phyloP scores from a whole-genome alignment of 2,329 filamentous ascomycete genomes.

The Pyricularia grisea region DNA sequence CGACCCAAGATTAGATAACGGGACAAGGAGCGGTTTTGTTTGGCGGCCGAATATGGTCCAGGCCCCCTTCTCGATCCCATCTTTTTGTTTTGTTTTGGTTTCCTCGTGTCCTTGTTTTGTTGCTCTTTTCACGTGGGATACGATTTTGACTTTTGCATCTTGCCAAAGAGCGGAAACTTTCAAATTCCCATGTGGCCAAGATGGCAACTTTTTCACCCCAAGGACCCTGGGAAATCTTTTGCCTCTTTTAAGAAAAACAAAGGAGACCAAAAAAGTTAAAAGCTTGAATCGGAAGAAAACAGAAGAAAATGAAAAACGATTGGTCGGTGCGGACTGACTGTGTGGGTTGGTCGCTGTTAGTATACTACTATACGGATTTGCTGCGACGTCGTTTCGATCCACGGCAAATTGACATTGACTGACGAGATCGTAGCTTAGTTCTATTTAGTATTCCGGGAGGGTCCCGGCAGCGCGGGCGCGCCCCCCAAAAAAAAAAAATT shows the following conservation, averaged over 20 bases:
- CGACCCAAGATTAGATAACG: background rate
- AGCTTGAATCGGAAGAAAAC: background rate
- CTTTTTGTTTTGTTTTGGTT: background rate
- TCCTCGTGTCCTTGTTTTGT: background rate
- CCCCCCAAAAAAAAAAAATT: no score
- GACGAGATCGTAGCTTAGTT: background rate
- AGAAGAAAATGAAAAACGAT: background rate
- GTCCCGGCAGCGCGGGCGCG: no score
- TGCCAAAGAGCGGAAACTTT: background rate
- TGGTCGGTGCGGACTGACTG: background rate
- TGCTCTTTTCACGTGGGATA: background rate
- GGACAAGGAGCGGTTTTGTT: background rate
- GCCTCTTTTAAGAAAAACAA: no score
- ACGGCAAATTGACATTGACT: background rate
- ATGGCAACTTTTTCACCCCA: background rate
- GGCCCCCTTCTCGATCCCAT: background rate
- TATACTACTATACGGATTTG: no score
- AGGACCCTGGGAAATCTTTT: background rate
- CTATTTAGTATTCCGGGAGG: background rate
- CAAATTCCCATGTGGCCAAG: background rate
- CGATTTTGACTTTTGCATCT: background rate
- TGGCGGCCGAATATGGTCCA: background rate
- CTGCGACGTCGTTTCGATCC: background rate
- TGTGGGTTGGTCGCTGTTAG: background rate
- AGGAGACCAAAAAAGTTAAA: background rate